Percentiles rank a stretch among this genome's conserved stretches.
phyloP scores from a whole-genome alignment of 306 rosid species.

The Fragaria ananassa region DNA sequence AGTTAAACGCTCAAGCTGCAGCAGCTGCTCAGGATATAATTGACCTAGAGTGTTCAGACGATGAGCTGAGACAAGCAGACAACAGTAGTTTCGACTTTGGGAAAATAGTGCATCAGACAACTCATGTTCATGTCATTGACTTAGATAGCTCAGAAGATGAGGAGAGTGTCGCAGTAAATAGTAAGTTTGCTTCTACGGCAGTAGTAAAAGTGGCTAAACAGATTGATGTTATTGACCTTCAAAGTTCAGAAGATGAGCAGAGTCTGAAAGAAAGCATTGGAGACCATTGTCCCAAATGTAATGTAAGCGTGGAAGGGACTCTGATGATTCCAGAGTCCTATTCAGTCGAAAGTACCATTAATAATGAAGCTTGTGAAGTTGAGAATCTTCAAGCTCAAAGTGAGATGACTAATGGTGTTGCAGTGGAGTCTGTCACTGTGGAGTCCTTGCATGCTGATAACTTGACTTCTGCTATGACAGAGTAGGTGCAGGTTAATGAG shows the following conservation, averaged over 20 bases:
- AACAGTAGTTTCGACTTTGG: background rate
- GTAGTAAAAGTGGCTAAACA: background rate
- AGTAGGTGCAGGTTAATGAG: slow-evolving; percentile 17
- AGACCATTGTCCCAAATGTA: background rate
- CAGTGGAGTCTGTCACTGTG: background rate
- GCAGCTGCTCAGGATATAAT: background rate
- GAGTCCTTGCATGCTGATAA: slow-evolving; percentile 38
- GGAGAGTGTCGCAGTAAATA: background rate
- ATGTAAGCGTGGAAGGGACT: background rate
- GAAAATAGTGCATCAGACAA: background rate
- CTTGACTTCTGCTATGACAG: slow-evolving; percentile 35
- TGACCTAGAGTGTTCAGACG: background rate
- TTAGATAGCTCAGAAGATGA: slow-evolving; percentile 2
- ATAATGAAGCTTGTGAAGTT: background rate
- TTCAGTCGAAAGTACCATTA: background rate
- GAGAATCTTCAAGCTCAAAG: background rate
- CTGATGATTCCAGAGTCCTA: background rate
- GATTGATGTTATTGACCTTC: slow-evolving; percentile 9
- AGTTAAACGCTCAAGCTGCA: background rate
- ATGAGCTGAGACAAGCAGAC: background rate
- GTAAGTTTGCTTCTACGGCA: background rate
- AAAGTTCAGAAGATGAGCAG: slow-evolving; percentile 1
- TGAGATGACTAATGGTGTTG: background rate
- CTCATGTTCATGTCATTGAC: background rate
- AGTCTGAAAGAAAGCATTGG: background rate